Percentiles rank a stretch among this genome's conserved stretches.
Conservation (phyloP, 768 basidiomycete species). For the Scleroderma bovista region DNA sequence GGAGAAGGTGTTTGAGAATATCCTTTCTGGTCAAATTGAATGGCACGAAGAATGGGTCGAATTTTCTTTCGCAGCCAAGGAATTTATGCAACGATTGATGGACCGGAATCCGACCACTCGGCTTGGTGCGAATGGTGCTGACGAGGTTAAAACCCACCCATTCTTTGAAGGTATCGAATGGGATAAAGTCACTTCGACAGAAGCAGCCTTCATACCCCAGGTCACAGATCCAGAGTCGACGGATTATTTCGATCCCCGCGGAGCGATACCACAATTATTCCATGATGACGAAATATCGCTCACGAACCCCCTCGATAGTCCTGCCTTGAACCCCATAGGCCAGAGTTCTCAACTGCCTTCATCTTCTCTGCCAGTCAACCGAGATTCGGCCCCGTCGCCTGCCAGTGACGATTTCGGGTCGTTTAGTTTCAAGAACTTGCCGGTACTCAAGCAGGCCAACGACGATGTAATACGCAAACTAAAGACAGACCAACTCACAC, state of each 20-base stretch:
- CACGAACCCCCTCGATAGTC: constrained; percentile 45
- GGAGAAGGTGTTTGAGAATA: constrained; percentile 97
- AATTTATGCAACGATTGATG: constrained; percentile 87
- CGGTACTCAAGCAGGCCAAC: constrained; percentile 94
- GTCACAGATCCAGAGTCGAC: constrained; percentile 95
- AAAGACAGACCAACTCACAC: constrained; percentile 83
- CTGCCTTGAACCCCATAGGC: constrained; percentile 20
- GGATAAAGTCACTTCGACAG: constrained; percentile 81
- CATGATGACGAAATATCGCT: constrained; percentile 78
- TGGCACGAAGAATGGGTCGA: constrained; percentile 96
- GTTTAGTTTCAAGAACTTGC: constrained; percentile 97
- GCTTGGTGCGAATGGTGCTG: constrained; percentile 81
- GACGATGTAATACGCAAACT: constrained; percentile 97
- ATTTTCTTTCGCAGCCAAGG: constrained; percentile 76
- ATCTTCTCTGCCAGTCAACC: constrained; percentile 30
- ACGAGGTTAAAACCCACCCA: constrained; percentile 89
- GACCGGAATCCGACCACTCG: constrained; percentile 73
- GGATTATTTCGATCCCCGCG: constrained; percentile 98
- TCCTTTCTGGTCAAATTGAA: constrained; percentile 87
- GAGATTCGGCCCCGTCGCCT: constrained; percentile 43
- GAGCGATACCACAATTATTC: constrained; percentile 86
- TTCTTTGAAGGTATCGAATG: constrained; percentile 91
- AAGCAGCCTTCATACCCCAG: constrained; percentile 94
- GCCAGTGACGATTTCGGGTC: constrained; percentile 91
- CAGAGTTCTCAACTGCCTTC: constrained; percentile 7